A percentile compares a stretch with the other conserved stretches of the same genome.
These are phyloP conservation scores for Entonaema liquescens DNA, from an alignment of 495 filamentous ascomycete species.

Conservation along the genomic window DNA sequence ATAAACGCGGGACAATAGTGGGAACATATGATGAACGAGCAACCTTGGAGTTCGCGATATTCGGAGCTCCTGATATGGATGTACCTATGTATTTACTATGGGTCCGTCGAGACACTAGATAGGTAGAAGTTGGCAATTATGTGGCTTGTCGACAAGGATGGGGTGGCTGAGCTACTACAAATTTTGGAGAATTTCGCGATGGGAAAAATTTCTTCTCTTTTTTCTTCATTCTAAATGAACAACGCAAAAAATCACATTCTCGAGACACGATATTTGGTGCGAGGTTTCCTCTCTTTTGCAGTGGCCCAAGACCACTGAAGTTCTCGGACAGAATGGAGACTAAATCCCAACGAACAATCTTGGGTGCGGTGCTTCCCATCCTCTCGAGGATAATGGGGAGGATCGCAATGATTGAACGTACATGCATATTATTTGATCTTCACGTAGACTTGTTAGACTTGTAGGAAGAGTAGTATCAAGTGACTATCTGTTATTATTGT, in stretches of 20 bases:
- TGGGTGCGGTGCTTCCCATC: constrained; percentile 64
- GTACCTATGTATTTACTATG: constrained; percentile 2
- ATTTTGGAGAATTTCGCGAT: constrained; percentile 39
- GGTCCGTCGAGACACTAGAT: neutral
- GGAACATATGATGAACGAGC: constrained; percentile 9
- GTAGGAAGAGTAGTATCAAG: neutral
- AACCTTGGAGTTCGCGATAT: constrained; percentile 22
- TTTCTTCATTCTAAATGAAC: constrained; percentile 57
- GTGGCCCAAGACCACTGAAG: constrained; percentile 58
- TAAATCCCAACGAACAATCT: constrained; percentile 60
- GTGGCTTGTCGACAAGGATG: constrained; percentile 23
- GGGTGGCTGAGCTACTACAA: constrained; percentile 22
- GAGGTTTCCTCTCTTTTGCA: constrained; percentile 50
- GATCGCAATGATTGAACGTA: constrained; percentile 67
- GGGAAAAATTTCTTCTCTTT: constrained; percentile 42
- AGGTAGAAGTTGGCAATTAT: neutral
- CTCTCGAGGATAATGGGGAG: constrained; percentile 52
- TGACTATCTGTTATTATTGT: neutral
- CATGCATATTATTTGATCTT: constrained; percentile 41
- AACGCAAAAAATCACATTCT: constrained; percentile 64
- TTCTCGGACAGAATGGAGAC: constrained; percentile 64
- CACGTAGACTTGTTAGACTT: neutral
- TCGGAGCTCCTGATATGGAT: constrained; percentile 28
- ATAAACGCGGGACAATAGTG: constrained; percentile 2
- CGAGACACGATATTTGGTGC: constrained; percentile 55